Base-by-base conservation (phyloP, 441 rosid species). In the Pelargonium myrrhifolium region DNA sequence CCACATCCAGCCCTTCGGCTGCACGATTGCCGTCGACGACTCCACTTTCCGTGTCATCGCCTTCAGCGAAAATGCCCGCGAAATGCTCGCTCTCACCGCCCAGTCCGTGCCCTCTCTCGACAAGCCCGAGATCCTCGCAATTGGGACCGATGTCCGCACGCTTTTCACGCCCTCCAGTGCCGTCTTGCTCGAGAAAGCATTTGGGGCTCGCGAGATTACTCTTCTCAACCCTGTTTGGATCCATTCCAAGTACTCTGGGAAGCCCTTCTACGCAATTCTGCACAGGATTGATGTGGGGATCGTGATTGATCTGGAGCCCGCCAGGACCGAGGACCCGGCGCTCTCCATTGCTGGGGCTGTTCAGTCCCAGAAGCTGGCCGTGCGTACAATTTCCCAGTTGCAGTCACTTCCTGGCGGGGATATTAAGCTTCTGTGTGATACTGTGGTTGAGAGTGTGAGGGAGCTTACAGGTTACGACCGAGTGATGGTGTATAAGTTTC, bases 401-500 rank as follows among this genome's bases (percentile, higher is more conserved):
- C 97, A 91, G 78, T 83, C 93, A 9, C 77, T 89, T 78, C 84
- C 88, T 11, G 79, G 90, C 70, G 87, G 89, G 65, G 75, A 79
- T 68, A 70, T 91, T 51, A 77, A 79, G 43, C 45, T 81, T 65
- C 62, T 89, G 6, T 87, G 92, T 55, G 93, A 91, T 66, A 83
- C 78, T 76, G 62, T 91, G 3, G 97, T 85, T 9, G 83, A 87
- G 80, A 92, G 89, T 76, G 87, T 91, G 47, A 67, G 89, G 62
- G 87, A 86, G 24, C 74, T 91, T 68, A 89, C 89, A 0, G 93
- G 92, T 42, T 91, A 91, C 75, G 94, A 86, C 70, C 79, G 94
- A 67, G 87, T 91, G 6, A 91, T 91, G 97, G 89, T 82, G 22
- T 91, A 91, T 77, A 89, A 77, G 62, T 91, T 91, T 45, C 97